Base-by-base conservation (phyloP, 2,329 filamentous ascomycete species). In the Trichoderma sp. region DNA sequence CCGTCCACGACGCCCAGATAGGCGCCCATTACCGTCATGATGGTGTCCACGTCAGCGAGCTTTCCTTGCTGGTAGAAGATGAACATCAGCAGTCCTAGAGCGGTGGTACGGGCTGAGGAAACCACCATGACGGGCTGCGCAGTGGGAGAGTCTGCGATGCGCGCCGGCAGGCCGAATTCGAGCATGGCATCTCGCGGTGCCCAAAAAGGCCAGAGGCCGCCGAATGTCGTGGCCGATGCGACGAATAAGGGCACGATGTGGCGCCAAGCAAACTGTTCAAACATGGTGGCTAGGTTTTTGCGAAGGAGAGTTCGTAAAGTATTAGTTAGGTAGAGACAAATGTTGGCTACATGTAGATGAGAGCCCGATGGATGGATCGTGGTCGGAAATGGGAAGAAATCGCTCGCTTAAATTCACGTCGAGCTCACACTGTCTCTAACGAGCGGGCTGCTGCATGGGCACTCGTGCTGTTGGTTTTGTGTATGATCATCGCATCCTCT, bases 201-300 rank as follows among this genome's bases (percentile, higher is more conserved):
- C 55, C 59, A 69, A 34, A 71, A 70, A 3, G 70, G 70, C 70
- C 70, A 71, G 37, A 71, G 49, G 13, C 70, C 68, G 34, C 70
- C 70, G 24, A 71, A 71, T 3, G 70, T 66, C 21, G 68, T 71
- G 26, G 68, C 61, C 14, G 51, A 56, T 49, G 61, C 61, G n/a
- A 66, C 34, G 51, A 58, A 49, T 5, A 70, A 58, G 16, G 66
- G 67, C 60, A 58, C 37, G 28, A 70, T 67, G 21, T 70, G 69
- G 24, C 67, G 46, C 37, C 43, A 21, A n/a, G 37, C 49, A 37
- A 70, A 70, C 10, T 70, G 58, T 5, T 58, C 55, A 24, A 70
- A 56, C 68, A 70, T 70, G 34, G 10, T 66, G 2, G 28, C 43
- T n/a, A n/a, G n/a, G n/a, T n/a, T n/a, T n/a, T n/a, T n/a, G 3